Base-by-base conservation (phyloP, 2,329 filamentous ascomycete species). In the Lithohypha guttulata region DNA sequence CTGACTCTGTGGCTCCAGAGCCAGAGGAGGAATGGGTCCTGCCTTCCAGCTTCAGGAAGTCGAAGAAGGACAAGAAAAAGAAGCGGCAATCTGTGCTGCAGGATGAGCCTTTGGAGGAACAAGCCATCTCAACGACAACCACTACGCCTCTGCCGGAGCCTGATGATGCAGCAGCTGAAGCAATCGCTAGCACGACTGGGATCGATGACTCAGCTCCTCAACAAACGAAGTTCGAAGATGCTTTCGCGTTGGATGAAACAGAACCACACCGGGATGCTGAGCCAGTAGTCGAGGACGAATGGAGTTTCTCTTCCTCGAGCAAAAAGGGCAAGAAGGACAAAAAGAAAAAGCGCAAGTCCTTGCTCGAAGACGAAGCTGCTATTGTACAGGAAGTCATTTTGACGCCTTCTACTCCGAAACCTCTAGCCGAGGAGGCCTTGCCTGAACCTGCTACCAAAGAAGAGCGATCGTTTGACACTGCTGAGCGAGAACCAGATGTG, bases 281-380 rank as follows among this genome's bases (percentile, higher is more conserved):
- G 20, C 14, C 30, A 17, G 14, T 17, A 15, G 28, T 15, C 14
- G 39, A 39, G n/a, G 42, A 44, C 19, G 23, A 25, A 22, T 10
- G 6, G 20, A 23, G 19, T 11, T 17, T 30, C 14, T 26, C 35
- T 3, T 6, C 20, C 11, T 10, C 34, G 14, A 13, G 28, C 34
- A 48, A 45, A 27, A 48, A 42, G 25, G 33, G 41, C 2, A 55
- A 52, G 43, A 56, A 53, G 40, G 42, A 42, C 15, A 50, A 51
- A 25, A 50, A 53, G 35, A 53, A 55, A 31, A 42, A 42, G 23
- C 17, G 34, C 15, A 22, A 36, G 23, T 34, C 37, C 8, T 18
- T 19, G 7, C n/a, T 36, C n/a, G 22, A 13, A 19, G 33, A 35
- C 4, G 33, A 35, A 5, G 11, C 7, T 23, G 20, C n/a, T n/a